Evolutionary conservation across 495 filamentous ascomycete genomes (phyloP).

Genomic region (Sabuloglossum arenarium): DNA sequence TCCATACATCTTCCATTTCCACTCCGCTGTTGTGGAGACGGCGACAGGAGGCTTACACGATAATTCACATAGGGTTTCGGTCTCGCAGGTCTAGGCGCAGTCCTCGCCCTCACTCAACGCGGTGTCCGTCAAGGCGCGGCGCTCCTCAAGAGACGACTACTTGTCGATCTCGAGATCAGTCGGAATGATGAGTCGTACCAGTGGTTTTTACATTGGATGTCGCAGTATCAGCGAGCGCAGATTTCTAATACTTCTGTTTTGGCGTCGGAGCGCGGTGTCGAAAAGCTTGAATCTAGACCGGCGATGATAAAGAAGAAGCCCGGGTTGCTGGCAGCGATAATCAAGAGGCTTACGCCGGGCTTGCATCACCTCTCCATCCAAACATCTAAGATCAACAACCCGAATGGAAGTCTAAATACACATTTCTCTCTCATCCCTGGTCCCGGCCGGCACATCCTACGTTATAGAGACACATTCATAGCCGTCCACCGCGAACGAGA

Average conservation of each 20-base stretch:
- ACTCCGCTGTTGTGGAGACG: no score
- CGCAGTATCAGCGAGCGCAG: conserved; percentile 47
- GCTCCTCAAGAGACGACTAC: conserved; percentile 62
- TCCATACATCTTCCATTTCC: background rate
- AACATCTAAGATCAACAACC: conserved; percentile 35
- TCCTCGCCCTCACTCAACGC: conserved; percentile 51
- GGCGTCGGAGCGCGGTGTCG: background rate
- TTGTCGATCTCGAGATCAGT: conserved; percentile 88
- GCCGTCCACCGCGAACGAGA: conserved; percentile 69
- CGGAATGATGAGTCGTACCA: conserved; percentile 81
- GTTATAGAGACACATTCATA: conserved; percentile 69
- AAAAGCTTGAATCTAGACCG: conserved; percentile 5
- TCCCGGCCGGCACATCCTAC: conserved; percentile 67
- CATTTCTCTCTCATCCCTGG: conserved; percentile 81
- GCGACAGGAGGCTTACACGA: conserved; percentile 3
- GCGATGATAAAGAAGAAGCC: conserved; percentile 10
- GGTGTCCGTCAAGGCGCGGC: conserved; percentile 43
- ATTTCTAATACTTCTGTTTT: conserved; percentile 17
- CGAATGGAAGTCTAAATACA: conserved; percentile 47
- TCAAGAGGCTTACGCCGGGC: conserved; percentile 34
- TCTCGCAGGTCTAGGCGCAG: conserved; percentile 68
- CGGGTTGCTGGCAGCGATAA: conserved; percentile 29
- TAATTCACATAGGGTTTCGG: conserved; percentile 40
- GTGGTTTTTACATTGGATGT: conserved; percentile 91
- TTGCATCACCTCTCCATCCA: conserved; percentile 49